Percentiles rank a stretch among this genome's conserved stretches.
phyloP scores from a whole-genome alignment of 305 asterid species.

The Vinca major region DNA sequence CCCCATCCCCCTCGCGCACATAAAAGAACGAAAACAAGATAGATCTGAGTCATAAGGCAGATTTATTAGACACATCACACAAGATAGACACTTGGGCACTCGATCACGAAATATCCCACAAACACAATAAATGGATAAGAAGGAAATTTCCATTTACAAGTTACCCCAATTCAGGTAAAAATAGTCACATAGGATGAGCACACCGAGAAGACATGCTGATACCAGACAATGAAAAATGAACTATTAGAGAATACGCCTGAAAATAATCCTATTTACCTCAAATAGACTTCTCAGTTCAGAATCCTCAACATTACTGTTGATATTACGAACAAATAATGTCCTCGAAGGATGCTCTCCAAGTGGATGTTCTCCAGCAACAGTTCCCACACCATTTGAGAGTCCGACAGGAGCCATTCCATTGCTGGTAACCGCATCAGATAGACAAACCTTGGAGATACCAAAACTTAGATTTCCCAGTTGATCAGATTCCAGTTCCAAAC shows the following conservation, averaged over 20 bases:
- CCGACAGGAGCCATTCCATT: conserved; percentile 31
- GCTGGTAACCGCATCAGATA: conserved; percentile 29
- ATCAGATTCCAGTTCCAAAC: conserved; percentile 59
- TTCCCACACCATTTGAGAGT: conserved; percentile 30
- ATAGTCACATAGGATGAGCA: background rate
- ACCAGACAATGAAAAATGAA: background rate
- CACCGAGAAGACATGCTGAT: background rate
- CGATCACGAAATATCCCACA: background rate
- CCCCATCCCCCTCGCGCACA: too few species aligned
- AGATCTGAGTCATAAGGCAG: background rate
- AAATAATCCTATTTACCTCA: conserved; percentile 37
- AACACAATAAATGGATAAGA: background rate
- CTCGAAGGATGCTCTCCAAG: conserved; percentile 85
- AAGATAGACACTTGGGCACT: background rate
- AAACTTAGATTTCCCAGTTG: conserved; percentile 28
- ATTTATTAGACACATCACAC: background rate
- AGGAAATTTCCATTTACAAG: background rate
- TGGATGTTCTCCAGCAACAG: conserved; percentile 72
- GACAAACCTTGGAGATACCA: conserved; percentile 29
- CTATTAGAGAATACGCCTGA: background rate
- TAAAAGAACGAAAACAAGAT: too few species aligned
- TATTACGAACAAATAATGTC: conserved; percentile 74
- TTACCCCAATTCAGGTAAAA: background rate
- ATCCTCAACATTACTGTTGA: conserved; percentile 75
- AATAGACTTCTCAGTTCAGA: conserved; percentile 60